These are phyloP conservation scores for Xylaria sp. DNA, from an alignment of 2,329 filamentous ascomycete genomes.

Conservation along the genomic window DNA sequence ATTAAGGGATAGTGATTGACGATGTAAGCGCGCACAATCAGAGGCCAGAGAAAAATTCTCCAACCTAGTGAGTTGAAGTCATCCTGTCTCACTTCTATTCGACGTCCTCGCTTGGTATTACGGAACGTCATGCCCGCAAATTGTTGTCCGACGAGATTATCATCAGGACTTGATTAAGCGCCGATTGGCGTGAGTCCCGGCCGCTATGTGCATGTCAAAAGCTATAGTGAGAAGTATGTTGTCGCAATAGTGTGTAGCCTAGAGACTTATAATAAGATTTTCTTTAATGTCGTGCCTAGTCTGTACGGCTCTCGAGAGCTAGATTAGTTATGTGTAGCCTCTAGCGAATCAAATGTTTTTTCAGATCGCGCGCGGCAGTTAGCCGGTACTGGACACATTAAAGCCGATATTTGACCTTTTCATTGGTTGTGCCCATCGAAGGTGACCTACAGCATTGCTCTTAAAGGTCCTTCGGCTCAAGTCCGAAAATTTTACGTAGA, in stretches of 20 bases:
- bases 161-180: conserved; percentile 27
- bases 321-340: not conserved
- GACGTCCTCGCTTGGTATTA: not conserved
- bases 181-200: conserved; percentile 18
- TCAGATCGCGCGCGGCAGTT: conserved; percentile 35
- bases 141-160: conserved; percentile 20
- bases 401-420: not conserved
- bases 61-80: conserved; percentile 6
- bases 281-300: not conserved
- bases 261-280: not conserved
- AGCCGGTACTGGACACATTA: conserved; percentile 10
- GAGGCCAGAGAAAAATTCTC: not conserved
- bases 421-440: not conserved
- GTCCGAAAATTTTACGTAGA: not conserved
- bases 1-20: not conserved
- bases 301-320: not conserved
- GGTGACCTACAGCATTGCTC: not conserved
- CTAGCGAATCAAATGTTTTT: conserved; percentile 29
- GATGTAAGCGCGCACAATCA: conserved; percentile 5
- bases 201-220: conserved; percentile 6
- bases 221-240: not conserved
- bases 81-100: conserved; percentile 19
- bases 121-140: conserved; percentile 8
- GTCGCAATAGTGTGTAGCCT: not conserved
- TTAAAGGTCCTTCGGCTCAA: not conserved